phyloP scores from a whole-genome alignment of 2,329 filamentous ascomycete genomes.

The Didymella arachidicola region DNA sequence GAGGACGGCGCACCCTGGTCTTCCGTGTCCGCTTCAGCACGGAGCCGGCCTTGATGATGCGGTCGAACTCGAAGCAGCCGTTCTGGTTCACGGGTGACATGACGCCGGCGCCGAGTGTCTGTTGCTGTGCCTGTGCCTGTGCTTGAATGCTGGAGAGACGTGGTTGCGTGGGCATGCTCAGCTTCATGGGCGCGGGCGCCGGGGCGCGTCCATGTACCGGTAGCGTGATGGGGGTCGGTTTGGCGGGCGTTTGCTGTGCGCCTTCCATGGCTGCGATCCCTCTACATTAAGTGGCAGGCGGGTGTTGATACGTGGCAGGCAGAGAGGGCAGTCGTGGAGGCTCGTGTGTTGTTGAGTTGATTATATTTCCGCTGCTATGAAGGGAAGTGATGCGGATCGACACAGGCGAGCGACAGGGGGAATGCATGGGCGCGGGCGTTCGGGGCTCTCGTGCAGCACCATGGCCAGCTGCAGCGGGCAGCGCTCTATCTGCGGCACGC shows the following conservation, averaged over 20 bases:
- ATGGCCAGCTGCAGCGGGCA: background rate
- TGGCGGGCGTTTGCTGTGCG: slow-evolving; percentile 37
- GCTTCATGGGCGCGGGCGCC: slow-evolving; percentile 31
- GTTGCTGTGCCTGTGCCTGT: slow-evolving; percentile 33
- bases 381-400: slow-evolving; percentile 22
- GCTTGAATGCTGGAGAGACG: slow-evolving; percentile 31
- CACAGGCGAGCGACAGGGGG: slow-evolving; percentile 41
- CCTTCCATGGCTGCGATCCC: slow-evolving; percentile 35
- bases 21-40: slow-evolving; percentile 89
- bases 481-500: slow-evolving; percentile 11
- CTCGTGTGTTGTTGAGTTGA: slow-evolving; percentile 16
- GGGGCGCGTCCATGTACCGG: slow-evolving; percentile 13
- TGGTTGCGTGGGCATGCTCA: slow-evolving; percentile 35
- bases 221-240: slow-evolving; percentile 25
- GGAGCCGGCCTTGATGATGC: slow-evolving; percentile 87
- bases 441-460: background rate
- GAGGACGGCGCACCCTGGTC: slow-evolving; percentile 73
- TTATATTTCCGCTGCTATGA: slow-evolving; percentile 16
- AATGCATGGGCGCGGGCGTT: slow-evolving; percentile 6
- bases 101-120: slow-evolving; percentile 57
- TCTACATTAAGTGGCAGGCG: slow-evolving; percentile 23
- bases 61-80: slow-evolving; percentile 94
- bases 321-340: slow-evolving; percentile 2
- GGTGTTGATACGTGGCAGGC: background rate
- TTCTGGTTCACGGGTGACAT: slow-evolving; percentile 92